Percentiles rank a stretch among this genome's conserved stretches.
These are phyloP conservation scores for Barbarea vulgaris DNA, from an alignment of 345 rosid genomes.

Conservation along the genomic window DNA sequence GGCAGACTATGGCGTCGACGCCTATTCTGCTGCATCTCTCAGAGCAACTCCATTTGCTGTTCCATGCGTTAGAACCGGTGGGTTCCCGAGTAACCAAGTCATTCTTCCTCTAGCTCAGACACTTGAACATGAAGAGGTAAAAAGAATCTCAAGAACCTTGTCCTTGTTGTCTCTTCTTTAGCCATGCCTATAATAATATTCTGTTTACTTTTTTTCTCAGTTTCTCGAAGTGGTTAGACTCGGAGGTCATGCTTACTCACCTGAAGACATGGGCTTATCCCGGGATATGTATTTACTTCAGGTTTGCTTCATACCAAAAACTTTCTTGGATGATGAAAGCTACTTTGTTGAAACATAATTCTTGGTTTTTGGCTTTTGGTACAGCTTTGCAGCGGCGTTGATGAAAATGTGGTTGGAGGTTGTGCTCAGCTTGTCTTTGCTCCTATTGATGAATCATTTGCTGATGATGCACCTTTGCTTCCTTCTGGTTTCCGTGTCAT, in stretches of 20 bases:
- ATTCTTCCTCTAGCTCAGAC: conserved; percentile 91
- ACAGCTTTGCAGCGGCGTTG: conserved; percentile 88
- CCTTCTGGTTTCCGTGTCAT: conserved; percentile 96
- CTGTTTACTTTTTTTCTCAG: conserved; percentile 41
- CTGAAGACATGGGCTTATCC: conserved; percentile 78
- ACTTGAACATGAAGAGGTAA: conserved; percentile 92
- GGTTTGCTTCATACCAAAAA: conserved; percentile 43
- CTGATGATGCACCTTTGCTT: conserved; percentile 92
- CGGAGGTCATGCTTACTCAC: conserved; percentile 86
- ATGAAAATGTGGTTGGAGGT: conserved; percentile 86
- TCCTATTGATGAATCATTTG: conserved; percentile 91
- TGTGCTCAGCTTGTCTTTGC: conserved; percentile 98
- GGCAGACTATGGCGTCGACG: conserved; percentile 93
- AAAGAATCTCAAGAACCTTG: not conserved
- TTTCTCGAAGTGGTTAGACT: conserved; percentile 91
- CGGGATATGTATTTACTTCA: conserved; percentile 91
- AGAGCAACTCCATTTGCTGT: conserved; percentile 76
- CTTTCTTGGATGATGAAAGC: not conserved
- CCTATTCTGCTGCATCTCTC: conserved; percentile 81
- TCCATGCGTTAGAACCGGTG: conserved; percentile 79
- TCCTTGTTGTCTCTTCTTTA: conserved; percentile 3
- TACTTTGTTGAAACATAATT: not conserved
- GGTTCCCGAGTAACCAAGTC: conserved; percentile 89
- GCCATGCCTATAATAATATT: not conserved
- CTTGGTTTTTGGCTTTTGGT: not conserved